These are phyloP conservation scores for Sordaria brevicollis DNA, from an alignment of 495 filamentous ascomycete species.

Conservation along the genomic window DNA sequence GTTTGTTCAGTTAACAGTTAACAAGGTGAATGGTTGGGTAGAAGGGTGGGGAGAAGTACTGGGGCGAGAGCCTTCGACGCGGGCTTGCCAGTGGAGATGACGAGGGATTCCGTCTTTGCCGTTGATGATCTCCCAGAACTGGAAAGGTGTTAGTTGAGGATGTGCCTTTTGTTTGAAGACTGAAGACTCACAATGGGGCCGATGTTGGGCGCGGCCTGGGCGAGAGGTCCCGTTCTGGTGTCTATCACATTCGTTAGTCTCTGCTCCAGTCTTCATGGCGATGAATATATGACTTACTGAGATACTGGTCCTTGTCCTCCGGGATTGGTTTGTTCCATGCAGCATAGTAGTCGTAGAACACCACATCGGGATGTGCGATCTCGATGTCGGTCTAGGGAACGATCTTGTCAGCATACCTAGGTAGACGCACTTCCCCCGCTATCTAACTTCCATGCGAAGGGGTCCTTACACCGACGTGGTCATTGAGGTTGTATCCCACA, in stretches of 20 bases:
- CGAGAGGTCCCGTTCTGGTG: constrained; percentile 48
- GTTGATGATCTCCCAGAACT: constrained; percentile 43
- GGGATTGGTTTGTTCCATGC: constrained; percentile 39
- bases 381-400: constrained; percentile 45
- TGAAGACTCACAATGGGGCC: constrained; percentile 33
- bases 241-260: constrained; percentile 17
- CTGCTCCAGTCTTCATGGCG: constrained; percentile 25
- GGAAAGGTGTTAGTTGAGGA: neutral
- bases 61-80: constrained; percentile 41
- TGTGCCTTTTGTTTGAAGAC: neutral
- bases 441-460: no score
- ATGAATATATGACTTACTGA: constrained; percentile 15
- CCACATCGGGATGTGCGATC: constrained; percentile 48
- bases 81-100: constrained; percentile 51
- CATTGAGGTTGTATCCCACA: constrained; percentile 59
- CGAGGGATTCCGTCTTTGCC: constrained; percentile 50
- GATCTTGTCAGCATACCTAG: constrained; percentile 23
- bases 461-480: constrained; percentile 48
- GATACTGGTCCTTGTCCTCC: constrained; percentile 23
- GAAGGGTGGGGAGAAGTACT: constrained; percentile 12
- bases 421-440: no score
- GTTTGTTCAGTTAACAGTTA: neutral
- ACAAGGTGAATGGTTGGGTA: neutral
- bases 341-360: constrained; percentile 53
- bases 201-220: constrained; percentile 58